These are phyloP conservation scores for Penicillium tannophilum DNA, from an alignment of 495 filamentous ascomycete species.

Conservation along the genomic window DNA sequence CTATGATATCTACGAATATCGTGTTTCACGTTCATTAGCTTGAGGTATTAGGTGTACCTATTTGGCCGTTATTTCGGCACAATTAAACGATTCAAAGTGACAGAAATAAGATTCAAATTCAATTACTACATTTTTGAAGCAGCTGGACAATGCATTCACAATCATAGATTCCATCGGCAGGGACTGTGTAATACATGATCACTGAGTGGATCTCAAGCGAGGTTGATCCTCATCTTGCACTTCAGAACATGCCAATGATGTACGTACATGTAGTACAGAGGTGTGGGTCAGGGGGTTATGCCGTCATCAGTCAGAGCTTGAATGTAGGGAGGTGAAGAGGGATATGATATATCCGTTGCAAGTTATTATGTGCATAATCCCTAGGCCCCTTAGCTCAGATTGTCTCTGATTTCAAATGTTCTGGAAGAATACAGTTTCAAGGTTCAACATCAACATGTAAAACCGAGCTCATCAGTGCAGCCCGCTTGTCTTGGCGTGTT, in stretches of 20 bases:
- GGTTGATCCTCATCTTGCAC: background rate
- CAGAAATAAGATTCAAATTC: no score
- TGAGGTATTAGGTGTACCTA: no score
- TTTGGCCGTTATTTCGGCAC: background rate
- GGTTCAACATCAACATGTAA: background rate
- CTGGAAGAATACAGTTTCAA: background rate
- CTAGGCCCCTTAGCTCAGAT: background rate
- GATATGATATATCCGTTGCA: slow-evolving; percentile 5
- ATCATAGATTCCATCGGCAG: no score
- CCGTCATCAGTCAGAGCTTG: slow-evolving; percentile 6
- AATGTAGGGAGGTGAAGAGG: slow-evolving; percentile 12
- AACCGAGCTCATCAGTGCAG: background rate
- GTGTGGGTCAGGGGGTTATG: slow-evolving; percentile 17
- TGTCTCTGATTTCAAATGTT: background rate
- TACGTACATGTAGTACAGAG: slow-evolving; percentile 5
- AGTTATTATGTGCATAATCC: background rate
- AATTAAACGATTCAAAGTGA: no score
- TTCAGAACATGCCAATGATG: slow-evolving; percentile 17
- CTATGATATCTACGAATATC: no score
- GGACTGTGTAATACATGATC: background rate
- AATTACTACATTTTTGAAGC: no score
- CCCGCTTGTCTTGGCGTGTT: slow-evolving; percentile 6
- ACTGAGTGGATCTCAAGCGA: background rate
- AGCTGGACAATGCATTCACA: no score
- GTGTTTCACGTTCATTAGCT: no score